Evolutionary conservation across 805 yeast genomes (phyloP), one percentile per base, ranked within the genome.

Genomic region (Phaffomyces antillensis): DNA sequence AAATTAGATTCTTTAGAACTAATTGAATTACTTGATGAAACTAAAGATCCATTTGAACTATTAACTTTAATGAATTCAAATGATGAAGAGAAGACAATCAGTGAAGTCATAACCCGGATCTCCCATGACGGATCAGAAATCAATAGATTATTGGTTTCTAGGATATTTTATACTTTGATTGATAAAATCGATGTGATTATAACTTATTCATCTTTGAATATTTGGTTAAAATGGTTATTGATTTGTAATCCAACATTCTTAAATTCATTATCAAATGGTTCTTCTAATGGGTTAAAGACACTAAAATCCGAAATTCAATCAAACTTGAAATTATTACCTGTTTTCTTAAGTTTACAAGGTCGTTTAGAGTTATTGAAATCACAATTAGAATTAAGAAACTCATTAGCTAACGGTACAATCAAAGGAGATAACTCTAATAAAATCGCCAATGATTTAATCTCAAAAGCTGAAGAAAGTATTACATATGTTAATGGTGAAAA

Each of bases 171-270:
- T 15, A 18, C 18, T 5, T 34, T 34, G 18, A 34, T 17, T 10
- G 36, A 17, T 17, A 34, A 68, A 32, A 24, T 40, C 5, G 32
- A 37, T 34, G 15, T 68, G 23, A 57, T 66, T 17, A 75, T 77
- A 20, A 59, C 66, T 26, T 66, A 75, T 39, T 68, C 79, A 7
- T 58, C 63, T 39, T 63, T 65, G 46, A 65, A 71, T 39, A 55
- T 66, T 11, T 91, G 97, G 96, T 69, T 90, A 42, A 85, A 86
- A 61, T 87, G 93, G 88, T 54, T 86, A 16, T 66, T 90, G 47
- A 71, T 89, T 25, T 65, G 76, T 13, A 85, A 83, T 56, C 87
- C 90, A 24, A 28, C 30, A 28, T 28, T 28, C 13, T 28, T 28
- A 5, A 77, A 45, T 10, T 17, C 43, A 1, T 40, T 56, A 15